A percentile compares a stretch with the other conserved stretches of the same genome.
phyloP scores from a whole-genome alignment of 2,329 filamentous ascomycete genomes.

The Amesomyces nigricolor region DNA sequence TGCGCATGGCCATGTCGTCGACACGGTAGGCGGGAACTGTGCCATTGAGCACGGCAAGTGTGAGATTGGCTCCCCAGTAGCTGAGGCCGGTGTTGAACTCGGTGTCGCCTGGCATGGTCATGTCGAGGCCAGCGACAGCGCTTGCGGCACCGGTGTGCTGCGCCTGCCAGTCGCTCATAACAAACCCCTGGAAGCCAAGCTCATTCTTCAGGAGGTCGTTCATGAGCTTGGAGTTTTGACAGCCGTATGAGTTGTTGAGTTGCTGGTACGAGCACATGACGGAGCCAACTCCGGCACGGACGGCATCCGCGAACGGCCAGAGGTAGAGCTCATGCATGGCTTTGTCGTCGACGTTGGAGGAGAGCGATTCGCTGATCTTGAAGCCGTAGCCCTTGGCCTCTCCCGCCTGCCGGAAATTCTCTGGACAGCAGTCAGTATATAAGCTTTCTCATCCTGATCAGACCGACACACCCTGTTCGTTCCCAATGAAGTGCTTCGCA shows the following conservation, averaged over 20 bases:
- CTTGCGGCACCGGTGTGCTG: slow-evolving; percentile 63
- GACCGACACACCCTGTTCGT: slow-evolving; percentile 53
- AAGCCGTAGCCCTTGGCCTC: slow-evolving; percentile 54
- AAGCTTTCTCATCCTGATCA: not conserved
- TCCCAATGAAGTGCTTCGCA: slow-evolving; percentile 66
- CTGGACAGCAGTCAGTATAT: slow-evolving; percentile 33
- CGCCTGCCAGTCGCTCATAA: slow-evolving; percentile 55
- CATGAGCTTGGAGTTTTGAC: slow-evolving; percentile 58
- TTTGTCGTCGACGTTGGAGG: slow-evolving; percentile 52
- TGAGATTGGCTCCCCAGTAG: slow-evolving; percentile 84
- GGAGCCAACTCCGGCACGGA: slow-evolving; percentile 47
- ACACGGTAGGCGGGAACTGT: slow-evolving; percentile 81
- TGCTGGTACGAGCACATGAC: slow-evolving; percentile 55
- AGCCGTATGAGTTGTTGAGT: slow-evolving; percentile 60
- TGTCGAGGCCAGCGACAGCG: slow-evolving; percentile 70
- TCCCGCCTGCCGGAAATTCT: slow-evolving; percentile 63
- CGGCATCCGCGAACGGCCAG: slow-evolving; percentile 60
- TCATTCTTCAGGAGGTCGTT: slow-evolving; percentile 61
- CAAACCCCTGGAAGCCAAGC: slow-evolving; percentile 61
- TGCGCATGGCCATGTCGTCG: slow-evolving; percentile 88
- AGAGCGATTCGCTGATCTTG: slow-evolving; percentile 53
- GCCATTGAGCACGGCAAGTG: slow-evolving; percentile 80
- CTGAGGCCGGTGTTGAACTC: slow-evolving; percentile 65
- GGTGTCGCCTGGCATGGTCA: slow-evolving; percentile 86
- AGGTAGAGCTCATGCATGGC: slow-evolving; percentile 58